phyloP scores from a whole-genome alignment of 2,329 filamentous ascomycete species.

The Leptographium galeiforme region DNA sequence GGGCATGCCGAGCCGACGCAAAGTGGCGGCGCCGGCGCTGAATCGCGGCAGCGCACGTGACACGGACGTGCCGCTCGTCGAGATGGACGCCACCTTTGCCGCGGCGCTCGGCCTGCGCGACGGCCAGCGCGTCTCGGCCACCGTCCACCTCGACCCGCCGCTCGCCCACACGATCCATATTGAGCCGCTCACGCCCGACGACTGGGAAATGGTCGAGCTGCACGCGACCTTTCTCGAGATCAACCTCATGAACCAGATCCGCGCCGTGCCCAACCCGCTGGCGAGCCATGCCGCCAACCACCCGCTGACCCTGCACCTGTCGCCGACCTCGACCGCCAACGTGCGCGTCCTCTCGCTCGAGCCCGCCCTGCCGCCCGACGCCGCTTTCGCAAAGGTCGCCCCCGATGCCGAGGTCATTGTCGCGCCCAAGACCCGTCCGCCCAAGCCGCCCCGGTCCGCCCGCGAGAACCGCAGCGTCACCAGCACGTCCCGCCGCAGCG shows the following conservation, averaged over 20 bases:
- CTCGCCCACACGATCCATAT: conserved; percentile 91
- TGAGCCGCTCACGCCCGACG: conserved; percentile 84
- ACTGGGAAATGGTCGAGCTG: conserved; percentile 98
- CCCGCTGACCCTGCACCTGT: conserved; percentile 81
- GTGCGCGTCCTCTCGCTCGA: conserved; percentile 76
- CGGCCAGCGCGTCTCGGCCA: conserved; percentile 61
- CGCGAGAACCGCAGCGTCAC: conserved; percentile 69
- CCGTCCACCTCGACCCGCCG: conserved; percentile 78
- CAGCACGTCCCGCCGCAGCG: conserved; percentile 66
- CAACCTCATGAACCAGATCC: conserved; percentile 84
- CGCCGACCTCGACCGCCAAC: conserved; percentile 88
- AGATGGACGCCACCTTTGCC: conserved; percentile 78
- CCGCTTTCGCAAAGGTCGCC: conserved; percentile 80
- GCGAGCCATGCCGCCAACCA: conserved; percentile 42
- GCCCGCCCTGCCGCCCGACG: conserved; percentile 52
- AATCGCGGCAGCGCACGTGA: conserved; percentile 33
- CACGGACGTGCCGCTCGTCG: conserved; percentile 64
- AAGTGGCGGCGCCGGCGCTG: conserved; percentile 49
- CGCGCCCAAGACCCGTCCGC: conserved; percentile 68
- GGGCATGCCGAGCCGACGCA: conserved; percentile 89
- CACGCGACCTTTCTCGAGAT: conserved; percentile 92
- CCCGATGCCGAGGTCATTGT: conserved; percentile 95
- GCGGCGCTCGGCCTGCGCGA: conserved; percentile 63
- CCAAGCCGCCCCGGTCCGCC: conserved; percentile 51
- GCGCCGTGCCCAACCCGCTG: conserved; percentile 87